A percentile compares a stretch with the other conserved stretches of the same genome.
These are phyloP conservation scores for Alternaria sp. DNA, from an alignment of 2,329 filamentous ascomycete genomes.

Conservation along the genomic window DNA sequence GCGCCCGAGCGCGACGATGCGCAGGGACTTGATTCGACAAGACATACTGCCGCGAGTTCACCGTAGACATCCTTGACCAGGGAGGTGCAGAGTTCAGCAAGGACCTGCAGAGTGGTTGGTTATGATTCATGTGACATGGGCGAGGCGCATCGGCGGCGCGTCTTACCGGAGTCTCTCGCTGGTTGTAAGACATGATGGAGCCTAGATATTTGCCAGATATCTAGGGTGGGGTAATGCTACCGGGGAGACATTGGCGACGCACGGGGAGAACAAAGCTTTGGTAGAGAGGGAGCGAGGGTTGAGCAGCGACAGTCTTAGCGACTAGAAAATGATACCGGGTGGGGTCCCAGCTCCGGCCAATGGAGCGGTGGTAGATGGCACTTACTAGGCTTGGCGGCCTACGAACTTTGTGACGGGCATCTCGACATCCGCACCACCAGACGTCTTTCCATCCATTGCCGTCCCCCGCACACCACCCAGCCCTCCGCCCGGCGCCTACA, in stretches of 20 bases:
- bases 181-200: conserved; percentile 42
- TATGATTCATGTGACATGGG: conserved; percentile 42
- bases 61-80: conserved; percentile 89
- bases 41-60: conserved; percentile 82
- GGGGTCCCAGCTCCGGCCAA: conserved; percentile 17
- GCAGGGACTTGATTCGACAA: not conserved
- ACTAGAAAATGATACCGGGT: conserved; percentile 10
- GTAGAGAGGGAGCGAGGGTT: not conserved
- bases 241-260: conserved; percentile 39
- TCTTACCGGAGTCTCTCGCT: conserved; percentile 47
- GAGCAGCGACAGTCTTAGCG: not conserved
- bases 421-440: conserved; percentile 20
- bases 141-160: conserved; percentile 12
- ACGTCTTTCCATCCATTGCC: conserved; percentile 54
- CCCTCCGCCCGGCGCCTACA: conserved; percentile 43
- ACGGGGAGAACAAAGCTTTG: not conserved
- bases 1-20: not conserved
- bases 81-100: conserved; percentile 87
- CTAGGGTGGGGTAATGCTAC: conserved; percentile 35
- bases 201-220: conserved; percentile 47
- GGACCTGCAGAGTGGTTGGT: conserved; percentile 66
- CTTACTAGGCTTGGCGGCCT: conserved; percentile 16
- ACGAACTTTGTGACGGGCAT: conserved; percentile 17
- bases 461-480: conserved; percentile 56
- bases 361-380: conserved; percentile 9